Evolutionary conservation across 306 rosid species (phyloP), one percentile per base, ranked within the genome.

Genomic region (Luffa aegyptiaca): DNA sequence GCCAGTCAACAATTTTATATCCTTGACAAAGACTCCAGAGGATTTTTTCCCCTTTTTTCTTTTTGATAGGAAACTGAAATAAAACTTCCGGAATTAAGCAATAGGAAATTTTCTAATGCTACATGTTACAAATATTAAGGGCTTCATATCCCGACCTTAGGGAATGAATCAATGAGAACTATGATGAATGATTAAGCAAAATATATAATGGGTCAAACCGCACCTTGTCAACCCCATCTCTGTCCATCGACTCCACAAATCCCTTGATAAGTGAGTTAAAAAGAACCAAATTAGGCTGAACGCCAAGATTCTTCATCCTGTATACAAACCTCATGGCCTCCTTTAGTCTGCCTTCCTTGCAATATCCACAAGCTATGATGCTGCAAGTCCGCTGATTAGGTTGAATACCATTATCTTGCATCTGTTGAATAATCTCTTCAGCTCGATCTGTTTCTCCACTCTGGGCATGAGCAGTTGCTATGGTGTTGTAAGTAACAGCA

Each of bases 161-260:
- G 5, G 39, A 45, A 70, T 70, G 76, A 70, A 42, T 42, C 55
- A 70, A 44, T 10, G 76, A 64, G 71, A 70, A 70, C 48, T 17
- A 44, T 2, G 37, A 39, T 26, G 17, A 70, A n/a, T 10, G 10
- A 44, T 44, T 45, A 52, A 35, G 64, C 63, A 75, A 75, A 9
- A 58, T 17, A 61, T 20, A 53, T 42, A 6, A 46, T 45, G 57
- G 53, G 57, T 63, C 74, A 75, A 78, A 73, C 45, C 82, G 80
- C 63, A 87, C 91, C 94, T 90, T 86, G 84, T 90, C 86, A 56
- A 90, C 88, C 62, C 94, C 90, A 66, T 90, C 88, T 87, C 82
- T 85, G 81, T 88, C 97, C 97, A 88, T 90, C 55, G 82, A 55
- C 39, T 86, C 87, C 26, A 83, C 88, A 87, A 92, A 92, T 63